Conservation (phyloP, 1,139 yeast species). For the Suhomyces taliae region DNA sequence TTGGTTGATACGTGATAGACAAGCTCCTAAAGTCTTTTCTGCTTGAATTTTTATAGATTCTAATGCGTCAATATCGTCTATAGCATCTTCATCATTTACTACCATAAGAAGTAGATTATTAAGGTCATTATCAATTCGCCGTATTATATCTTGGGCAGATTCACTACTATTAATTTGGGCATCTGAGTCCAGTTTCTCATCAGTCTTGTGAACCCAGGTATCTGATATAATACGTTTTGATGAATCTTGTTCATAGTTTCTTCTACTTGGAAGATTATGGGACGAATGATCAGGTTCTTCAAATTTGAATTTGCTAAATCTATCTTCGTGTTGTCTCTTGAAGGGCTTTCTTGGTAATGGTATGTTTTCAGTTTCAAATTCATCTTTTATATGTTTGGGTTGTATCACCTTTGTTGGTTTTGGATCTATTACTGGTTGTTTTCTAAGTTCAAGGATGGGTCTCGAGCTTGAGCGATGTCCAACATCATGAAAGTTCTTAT, state of each 20-base stretch:
- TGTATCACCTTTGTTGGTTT: background rate
- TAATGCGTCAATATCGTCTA: constrained; percentile 1
- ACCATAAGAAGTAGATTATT: constrained; percentile 1
- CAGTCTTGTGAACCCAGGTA: background rate
- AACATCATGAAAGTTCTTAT: background rate
- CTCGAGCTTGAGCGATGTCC: constrained; percentile 1
- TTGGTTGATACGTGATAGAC: background rate
- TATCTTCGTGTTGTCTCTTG: background rate
- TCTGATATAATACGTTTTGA: background rate
- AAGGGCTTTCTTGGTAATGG: background rate
- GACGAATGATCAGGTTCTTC: background rate
- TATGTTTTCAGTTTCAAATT: background rate
- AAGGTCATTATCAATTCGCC: constrained; percentile 1
- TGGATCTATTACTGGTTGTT: background rate
- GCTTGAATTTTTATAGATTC: constrained; percentile 11
- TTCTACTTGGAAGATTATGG: background rate
- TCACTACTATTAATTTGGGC: background rate
- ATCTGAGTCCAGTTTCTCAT: too few species aligned
- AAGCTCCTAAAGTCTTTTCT: constrained; percentile 5
- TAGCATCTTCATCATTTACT: background rate
- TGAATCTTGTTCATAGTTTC: background rate
- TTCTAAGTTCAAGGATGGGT: constrained; percentile 4
- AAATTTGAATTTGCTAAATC: background rate
- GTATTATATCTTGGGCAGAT: constrained; percentile 5
- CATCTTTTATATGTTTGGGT: background rate